phyloP scores from a whole-genome alignment of 2,329 filamentous ascomycete genomes.

The Mycocentrospora acerina region DNA sequence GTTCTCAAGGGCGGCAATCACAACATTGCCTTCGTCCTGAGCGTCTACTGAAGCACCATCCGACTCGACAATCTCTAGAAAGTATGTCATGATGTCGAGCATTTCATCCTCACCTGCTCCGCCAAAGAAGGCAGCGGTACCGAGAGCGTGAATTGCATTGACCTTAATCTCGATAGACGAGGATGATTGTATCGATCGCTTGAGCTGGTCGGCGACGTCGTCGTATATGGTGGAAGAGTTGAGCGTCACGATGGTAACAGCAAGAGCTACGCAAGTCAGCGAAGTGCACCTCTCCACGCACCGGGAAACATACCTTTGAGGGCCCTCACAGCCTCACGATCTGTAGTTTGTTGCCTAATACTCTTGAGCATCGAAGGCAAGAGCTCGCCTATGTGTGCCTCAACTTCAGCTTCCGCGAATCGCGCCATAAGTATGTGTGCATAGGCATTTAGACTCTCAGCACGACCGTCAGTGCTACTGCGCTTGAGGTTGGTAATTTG shows the following conservation, averaged over 20 bases:
- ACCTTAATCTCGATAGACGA: conserved; percentile 65
- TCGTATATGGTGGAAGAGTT: conserved; percentile 68
- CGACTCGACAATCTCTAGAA: conserved; percentile 76
- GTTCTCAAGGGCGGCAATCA: conserved; percentile 72
- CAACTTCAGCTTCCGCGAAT: conserved; percentile 65
- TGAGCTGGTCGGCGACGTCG: conserved; percentile 59
- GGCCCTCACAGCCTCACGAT: conserved; percentile 69
- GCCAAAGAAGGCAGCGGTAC: conserved; percentile 72
- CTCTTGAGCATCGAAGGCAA: conserved; percentile 67
- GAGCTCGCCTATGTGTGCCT: conserved; percentile 61
- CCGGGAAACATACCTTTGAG: conserved; percentile 55
- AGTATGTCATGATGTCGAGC: conserved; percentile 70
- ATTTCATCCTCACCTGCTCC: conserved; percentile 70
- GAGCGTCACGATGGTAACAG: conserved; percentile 68
- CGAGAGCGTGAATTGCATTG: conserved; percentile 71
- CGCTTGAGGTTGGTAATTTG: conserved; percentile 77
- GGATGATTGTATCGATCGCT: conserved; percentile 66
- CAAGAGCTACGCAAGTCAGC: conserved; percentile 55
- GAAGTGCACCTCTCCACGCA: neutral
- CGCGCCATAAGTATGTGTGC: conserved; percentile 67
- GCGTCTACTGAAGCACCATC: conserved; percentile 75
- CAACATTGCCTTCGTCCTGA: conserved; percentile 68
- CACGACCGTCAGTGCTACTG: conserved; percentile 70
- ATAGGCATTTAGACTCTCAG: conserved; percentile 63
- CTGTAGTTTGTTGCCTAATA: conserved; percentile 67